These are phyloP conservation scores for Entrophospora sp. DNA, from an alignment of 192 early-diverging fungal genomes.

Conservation along the genomic window DNA sequence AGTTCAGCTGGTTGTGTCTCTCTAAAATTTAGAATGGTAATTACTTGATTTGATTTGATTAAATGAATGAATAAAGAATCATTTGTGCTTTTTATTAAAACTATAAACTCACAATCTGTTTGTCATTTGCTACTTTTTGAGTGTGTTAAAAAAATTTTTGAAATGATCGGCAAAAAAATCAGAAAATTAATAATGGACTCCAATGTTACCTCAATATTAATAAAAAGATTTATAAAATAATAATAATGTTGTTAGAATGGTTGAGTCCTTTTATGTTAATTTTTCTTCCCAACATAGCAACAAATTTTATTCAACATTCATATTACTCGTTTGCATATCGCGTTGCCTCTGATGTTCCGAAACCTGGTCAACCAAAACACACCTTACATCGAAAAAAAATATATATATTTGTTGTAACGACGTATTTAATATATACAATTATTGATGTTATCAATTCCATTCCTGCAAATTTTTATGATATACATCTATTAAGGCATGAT, in stretches of 20 bases:
- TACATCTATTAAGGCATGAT: slow-evolving; percentile 24
- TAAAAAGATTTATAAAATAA: too few relatives aligned
- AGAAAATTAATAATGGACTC: too few relatives aligned
- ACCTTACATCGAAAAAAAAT: slow-evolving; percentile 31
- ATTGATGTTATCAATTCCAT: slow-evolving; percentile 27
- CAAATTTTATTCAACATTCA: slow-evolving; percentile 28
- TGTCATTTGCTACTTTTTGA: not conserved
- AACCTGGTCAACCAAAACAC: slow-evolving; percentile 29
- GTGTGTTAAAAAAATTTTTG: too few relatives aligned
- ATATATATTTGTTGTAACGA: slow-evolving; percentile 31
- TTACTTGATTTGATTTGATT: too few relatives aligned
- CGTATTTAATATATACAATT: slow-evolving; percentile 36
- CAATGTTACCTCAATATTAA: too few relatives aligned
- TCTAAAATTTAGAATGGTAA: slow-evolving; percentile 26
- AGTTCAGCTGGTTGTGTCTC: slow-evolving; percentile 53
- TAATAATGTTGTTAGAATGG: slow-evolving; percentile 30
- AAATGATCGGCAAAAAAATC: too few relatives aligned
- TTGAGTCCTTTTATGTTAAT: slow-evolving; percentile 28
- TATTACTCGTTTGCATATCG: slow-evolving; percentile 33
- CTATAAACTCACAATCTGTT: not conserved
- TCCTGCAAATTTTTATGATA: slow-evolving; percentile 30
- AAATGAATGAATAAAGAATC: not conserved
- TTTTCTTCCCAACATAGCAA: slow-evolving; percentile 31
- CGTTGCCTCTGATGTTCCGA: slow-evolving; percentile 26
- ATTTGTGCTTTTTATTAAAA: not conserved